Conservation (phyloP, 176 grass and related monocot species). For the Thinopyrum elongatum region DNA sequence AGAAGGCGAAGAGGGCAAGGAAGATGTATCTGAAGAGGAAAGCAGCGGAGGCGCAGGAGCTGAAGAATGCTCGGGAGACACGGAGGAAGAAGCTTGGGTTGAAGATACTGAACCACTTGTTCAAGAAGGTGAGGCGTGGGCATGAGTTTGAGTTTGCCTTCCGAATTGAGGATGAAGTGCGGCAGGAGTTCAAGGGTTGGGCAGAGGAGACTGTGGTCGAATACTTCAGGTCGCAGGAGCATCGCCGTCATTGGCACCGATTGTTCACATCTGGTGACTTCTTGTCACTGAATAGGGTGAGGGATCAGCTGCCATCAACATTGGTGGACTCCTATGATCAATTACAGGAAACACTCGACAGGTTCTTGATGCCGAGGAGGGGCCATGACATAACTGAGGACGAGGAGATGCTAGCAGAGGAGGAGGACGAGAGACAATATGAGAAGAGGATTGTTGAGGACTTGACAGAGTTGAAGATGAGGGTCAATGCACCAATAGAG, state of each 20-base stretch:
- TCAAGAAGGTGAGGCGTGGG: conserved; percentile 69
- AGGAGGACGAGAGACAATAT: conserved; percentile 73
- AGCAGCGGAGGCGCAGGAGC: conserved; percentile 61
- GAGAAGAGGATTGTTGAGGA: conserved; percentile 75
- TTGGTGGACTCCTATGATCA: conserved; percentile 84
- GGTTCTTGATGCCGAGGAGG: conserved; percentile 57
- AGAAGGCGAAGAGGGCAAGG: conserved; percentile 83
- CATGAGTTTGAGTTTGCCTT: conserved; percentile 72
- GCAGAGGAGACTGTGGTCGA: conserved; percentile 52
- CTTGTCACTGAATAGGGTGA: conserved; percentile 63
- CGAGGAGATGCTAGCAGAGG: conserved; percentile 55
- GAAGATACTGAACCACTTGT: conserved; percentile 83
- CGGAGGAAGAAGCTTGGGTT: conserved; percentile 83
- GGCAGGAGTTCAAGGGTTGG: conserved; percentile 64
- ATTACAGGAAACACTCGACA: conserved; percentile 61
- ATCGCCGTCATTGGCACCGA: conserved; percentile 72
- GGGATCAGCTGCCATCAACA: conserved; percentile 65
- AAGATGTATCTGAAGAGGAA: conserved; percentile 92
- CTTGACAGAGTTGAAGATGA: conserved; percentile 85
- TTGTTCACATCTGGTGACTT: conserved; percentile 77
- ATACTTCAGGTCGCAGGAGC: conserved; percentile 59
- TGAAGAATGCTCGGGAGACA: conserved; percentile 88
- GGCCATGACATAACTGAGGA: conserved; percentile 37
- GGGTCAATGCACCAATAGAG: conserved; percentile 63
- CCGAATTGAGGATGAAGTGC: conserved; percentile 61